These are phyloP conservation scores for Hirschfeldia incana DNA, from an alignment of 345 rosid genomes.

Conservation along the genomic window DNA sequence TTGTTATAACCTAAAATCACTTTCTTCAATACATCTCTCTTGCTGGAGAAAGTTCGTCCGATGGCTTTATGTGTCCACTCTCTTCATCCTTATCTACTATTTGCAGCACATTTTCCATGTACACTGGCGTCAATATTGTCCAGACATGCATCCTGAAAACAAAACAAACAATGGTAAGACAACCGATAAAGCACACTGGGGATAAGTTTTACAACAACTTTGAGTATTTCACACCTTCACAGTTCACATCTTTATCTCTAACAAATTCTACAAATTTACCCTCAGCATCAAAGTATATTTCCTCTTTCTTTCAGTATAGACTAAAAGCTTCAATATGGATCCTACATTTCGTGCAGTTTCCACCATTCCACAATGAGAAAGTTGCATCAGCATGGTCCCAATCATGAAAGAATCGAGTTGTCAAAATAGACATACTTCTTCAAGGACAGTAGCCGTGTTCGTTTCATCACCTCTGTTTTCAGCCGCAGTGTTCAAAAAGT, in stretches of 20 bases:
- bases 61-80: background rate
- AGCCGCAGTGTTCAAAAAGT: no score
- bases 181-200: background rate
- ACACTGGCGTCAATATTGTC: background rate
- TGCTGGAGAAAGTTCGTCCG: background rate
- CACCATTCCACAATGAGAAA: no score
- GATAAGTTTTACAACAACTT: background rate
- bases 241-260: background rate
- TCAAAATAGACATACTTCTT: background rate
- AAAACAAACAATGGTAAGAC: background rate
- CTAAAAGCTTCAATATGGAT: background rate
- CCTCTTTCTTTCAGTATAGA: background rate
- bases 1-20: background rate
- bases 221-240: background rate
- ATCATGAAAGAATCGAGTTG: background rate
- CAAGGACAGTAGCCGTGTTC: background rate
- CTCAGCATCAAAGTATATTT: background rate
- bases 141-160: background rate
- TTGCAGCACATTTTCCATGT: no score
- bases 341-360: no score
- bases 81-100: no score
- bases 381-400: no score
- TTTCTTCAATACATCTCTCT: background rate
- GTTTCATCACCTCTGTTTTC: no score
- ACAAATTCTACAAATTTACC: background rate